Conservation (phyloP, 2,329 filamentous ascomycete species). For the Tolypocladium guangdongense region DNA sequence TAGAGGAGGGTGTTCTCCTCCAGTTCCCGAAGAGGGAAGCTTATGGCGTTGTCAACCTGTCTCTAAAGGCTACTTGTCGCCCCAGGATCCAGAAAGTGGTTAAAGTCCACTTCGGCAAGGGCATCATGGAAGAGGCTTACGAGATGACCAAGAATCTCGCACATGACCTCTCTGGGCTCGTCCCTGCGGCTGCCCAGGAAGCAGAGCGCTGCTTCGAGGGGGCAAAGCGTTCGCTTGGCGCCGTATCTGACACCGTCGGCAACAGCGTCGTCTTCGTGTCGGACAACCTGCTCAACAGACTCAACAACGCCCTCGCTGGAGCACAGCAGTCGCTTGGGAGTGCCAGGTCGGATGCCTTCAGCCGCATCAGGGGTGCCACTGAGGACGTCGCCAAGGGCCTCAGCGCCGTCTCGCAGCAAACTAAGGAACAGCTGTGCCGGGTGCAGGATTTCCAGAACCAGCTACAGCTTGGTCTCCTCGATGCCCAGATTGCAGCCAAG, state of each 20-base stretch:
- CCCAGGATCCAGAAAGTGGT: slow-evolving; percentile 52
- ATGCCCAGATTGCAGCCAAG: slow-evolving; percentile 44
- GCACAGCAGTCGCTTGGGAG: slow-evolving; percentile 12
- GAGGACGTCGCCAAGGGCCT: slow-evolving; percentile 10
- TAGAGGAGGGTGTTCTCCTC: slow-evolving; percentile 40
- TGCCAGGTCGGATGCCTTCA: slow-evolving; percentile 8
- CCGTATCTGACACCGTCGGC: slow-evolving; percentile 17
- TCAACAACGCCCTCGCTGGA: slow-evolving; percentile 10
- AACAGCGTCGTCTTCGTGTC: slow-evolving; percentile 14
- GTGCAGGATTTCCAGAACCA: slow-evolving; percentile 24
- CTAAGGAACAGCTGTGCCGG: slow-evolving; percentile 9
- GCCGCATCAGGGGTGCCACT: slow-evolving; percentile 8
- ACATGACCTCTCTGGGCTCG: slow-evolving; percentile 27
- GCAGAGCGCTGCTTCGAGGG: slow-evolving; percentile 25
- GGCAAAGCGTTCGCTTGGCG: slow-evolving; percentile 20
- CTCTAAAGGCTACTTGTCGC: slow-evolving; percentile 45
- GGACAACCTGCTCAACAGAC: slow-evolving; percentile 13
- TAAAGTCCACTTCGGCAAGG: slow-evolving; percentile 46
- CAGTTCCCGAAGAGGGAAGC: slow-evolving; percentile 43
- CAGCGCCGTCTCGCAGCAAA: slow-evolving; percentile 6
- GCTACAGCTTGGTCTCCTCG: slow-evolving; percentile 33
- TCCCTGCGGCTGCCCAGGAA: slow-evolving; percentile 28
- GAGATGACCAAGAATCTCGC: slow-evolving; percentile 33
- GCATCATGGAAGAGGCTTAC: slow-evolving; percentile 31
- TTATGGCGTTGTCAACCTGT: slow-evolving; percentile 45